Evolutionary conservation across 257 asterid genomes (phyloP), one percentile per base, ranked within the genome.

Genomic region (Rehmannia glutinosa): DNA sequence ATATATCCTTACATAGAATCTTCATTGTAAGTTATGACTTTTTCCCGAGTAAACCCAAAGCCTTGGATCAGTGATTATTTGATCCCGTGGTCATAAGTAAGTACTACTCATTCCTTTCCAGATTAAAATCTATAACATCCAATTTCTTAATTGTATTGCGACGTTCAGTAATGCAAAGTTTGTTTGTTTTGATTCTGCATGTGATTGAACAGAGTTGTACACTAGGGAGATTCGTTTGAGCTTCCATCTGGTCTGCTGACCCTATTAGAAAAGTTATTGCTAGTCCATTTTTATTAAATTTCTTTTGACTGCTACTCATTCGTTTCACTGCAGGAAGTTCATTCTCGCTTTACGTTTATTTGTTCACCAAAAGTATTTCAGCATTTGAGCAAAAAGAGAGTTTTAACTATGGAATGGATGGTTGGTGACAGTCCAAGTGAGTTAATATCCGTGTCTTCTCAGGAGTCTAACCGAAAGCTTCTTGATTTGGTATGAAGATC

Each of bases 401-500:
- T 93, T 72, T 81, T 93, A 67, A 90, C 97, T 49, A 85, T 93
- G 97, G 97, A 93, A 72, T 93, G 99, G 99, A 84, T 93, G 82
- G 86, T 45, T 81, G 97, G 99, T 73, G 99, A 90, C 57, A 88
- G 88, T 80, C 97, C 99, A 43, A 86, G 63, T 69, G 95, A 88
- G 46, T 82, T 93, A 75, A 32, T 84, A 43, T 75, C 84, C 43
- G 57, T 24, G 36, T 77, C 95, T 58, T 73, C 95, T 10, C 77
- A 74, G 75, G 88, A 83, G 73, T 75, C 95, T 62, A 81, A 55
- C 32, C 64, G n/a, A 58, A 84, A 84, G 69, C 89, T 84, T 81
- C 81, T 84, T 71, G 86, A 84, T 74, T 54, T 81, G 87, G 89
- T 83, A 73, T 10, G 54, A 23, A 25, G 38, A 39, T 59, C 24